A percentile compares a stretch with the other conserved stretches of the same genome.
Evolutionary conservation across 2,329 filamentous ascomycete species (phyloP).

Genomic region (Decorospora gaudefroyi): DNA sequence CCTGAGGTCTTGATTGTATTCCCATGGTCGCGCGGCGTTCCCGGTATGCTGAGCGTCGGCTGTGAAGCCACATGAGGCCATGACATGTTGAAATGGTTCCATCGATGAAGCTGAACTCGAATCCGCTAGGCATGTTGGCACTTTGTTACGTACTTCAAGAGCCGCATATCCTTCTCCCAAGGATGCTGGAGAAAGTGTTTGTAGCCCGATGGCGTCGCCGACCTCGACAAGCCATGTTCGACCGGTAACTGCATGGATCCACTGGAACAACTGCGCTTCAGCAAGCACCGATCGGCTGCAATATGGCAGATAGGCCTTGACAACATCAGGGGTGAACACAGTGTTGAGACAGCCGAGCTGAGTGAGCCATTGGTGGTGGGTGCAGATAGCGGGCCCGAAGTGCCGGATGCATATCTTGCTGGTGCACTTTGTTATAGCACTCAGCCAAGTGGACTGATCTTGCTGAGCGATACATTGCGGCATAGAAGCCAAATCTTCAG

Average conservation of each 20-base stretch:
- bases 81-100: conserved; percentile 37
- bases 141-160: conserved; percentile 27
- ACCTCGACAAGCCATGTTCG: conserved; percentile 43
- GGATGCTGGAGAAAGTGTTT: conserved; percentile 33
- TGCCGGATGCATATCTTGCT: conserved; percentile 36
- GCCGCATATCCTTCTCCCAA: conserved; percentile 32
- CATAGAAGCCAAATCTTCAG: conserved; percentile 42
- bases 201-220: conserved; percentile 37
- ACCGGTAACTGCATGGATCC: conserved; percentile 34
- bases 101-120: conserved; percentile 23
- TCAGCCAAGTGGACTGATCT: conserved; percentile 38
- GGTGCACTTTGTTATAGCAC: conserved; percentile 41
- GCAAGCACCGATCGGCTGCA: conserved; percentile 43
- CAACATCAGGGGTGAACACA: conserved; percentile 34
- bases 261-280: conserved; percentile 41
- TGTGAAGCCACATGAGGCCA: conserved; percentile 41
- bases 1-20: conserved; percentile 30
- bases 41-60: conserved; percentile 36
- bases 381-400: conserved; percentile 42
- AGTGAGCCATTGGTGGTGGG: conserved; percentile 42
- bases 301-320: conserved; percentile 31
- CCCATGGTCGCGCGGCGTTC: conserved; percentile 42
- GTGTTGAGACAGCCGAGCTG: conserved; percentile 41
- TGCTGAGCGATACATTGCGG: conserved; percentile 46
- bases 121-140: conserved; percentile 37